Base-by-base conservation (phyloP, 805 yeast species). In the Cyberlindnera subsufficiens region DNA sequence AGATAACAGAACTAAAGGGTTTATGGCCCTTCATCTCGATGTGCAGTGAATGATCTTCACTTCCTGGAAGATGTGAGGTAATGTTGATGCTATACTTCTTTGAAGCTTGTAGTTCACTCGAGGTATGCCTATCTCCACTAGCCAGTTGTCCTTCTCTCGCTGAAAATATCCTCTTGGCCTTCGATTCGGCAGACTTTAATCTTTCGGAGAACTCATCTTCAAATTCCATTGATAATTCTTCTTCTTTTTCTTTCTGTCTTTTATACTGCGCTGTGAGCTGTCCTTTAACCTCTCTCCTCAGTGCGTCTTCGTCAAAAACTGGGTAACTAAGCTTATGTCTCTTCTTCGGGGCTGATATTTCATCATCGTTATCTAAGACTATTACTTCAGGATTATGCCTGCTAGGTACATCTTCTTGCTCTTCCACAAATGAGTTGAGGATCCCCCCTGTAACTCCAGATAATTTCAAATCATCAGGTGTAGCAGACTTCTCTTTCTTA, bases 51-150 rank as follows among this genome's bases (percentile, higher is more conserved):
- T 27, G 22, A 15, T 30, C 38, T 10, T 38, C 44, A 34, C 46
- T 45, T 17, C 58, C 61, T 1, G 61, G 55, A n/a, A 56, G 10
- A 35, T 22, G 42, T 2, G 59, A 55, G 0, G 43, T 40, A 3
- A 56, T 34, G 6, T 43, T 42, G 3, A 56, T 18, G 5, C 20
- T n/a, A 29, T 52, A 56, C 1, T 18, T 10, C 32, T 50, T 44
- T 17, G 38, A 27, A 11, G 27, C 27, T 3, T 16, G 25, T 11
- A 40, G 14, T 30, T 40, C 42, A 4, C 6, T 29, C 1, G 45
- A 37, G 2, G 33, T 13, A 10, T 33, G 13, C 14, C 40, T 35
- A 19, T 43, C 42, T 9, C 44, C 10, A 9, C 22, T 20, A 7
- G 36, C 22, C 22, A 42, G 18, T 10, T 35, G 5, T 11, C 10